These are phyloP conservation scores for Sugiyamaella lignohabitans DNA, from an alignment of 805 yeast genomes.

Conservation along the genomic window DNA sequence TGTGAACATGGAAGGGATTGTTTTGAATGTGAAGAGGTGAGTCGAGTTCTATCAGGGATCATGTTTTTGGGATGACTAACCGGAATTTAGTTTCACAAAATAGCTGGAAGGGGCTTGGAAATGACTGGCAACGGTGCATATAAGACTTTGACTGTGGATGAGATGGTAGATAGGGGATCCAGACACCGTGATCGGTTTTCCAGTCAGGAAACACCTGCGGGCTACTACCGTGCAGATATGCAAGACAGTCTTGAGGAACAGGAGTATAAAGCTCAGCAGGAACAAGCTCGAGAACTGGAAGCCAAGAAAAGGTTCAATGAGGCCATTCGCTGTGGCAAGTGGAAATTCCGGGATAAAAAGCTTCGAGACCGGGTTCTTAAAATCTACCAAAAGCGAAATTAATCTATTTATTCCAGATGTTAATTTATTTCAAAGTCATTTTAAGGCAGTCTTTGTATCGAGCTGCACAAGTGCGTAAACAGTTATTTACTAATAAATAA, in stretches of 20 bases:
- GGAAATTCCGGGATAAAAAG: constrained; percentile 37
- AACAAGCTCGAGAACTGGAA: constrained; percentile 32
- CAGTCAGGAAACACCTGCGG: constrained; percentile 48
- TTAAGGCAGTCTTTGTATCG: too few relatives aligned
- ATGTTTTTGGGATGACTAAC: neutral
- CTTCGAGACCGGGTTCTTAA: constrained; percentile 1
- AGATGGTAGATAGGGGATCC: constrained; percentile 17
- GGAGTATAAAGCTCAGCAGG: constrained; percentile 34
- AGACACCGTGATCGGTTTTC: constrained; percentile 29
- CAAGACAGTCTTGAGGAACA: constrained; percentile 48
- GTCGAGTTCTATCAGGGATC: neutral
- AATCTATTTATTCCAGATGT: neutral
- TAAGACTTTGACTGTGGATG: neutral
- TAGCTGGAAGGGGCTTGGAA: constrained; percentile 27
- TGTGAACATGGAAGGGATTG: constrained; percentile 36
- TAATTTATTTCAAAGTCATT: neutral
- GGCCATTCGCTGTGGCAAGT: constrained; percentile 39
- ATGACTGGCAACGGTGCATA: constrained; percentile 4
- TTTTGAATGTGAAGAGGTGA: constrained; percentile 26
- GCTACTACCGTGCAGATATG: constrained; percentile 53
- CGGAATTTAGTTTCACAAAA: constrained; percentile 25
- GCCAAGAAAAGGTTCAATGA: constrained; percentile 42
- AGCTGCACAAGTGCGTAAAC: too few relatives aligned
- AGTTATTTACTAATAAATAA: too few relatives aligned
- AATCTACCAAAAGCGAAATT: neutral